These are phyloP conservation scores for Debaryomycetaceae sp. DNA, from an alignment of 1,139 yeast genomes.

Conservation along the genomic window DNA sequence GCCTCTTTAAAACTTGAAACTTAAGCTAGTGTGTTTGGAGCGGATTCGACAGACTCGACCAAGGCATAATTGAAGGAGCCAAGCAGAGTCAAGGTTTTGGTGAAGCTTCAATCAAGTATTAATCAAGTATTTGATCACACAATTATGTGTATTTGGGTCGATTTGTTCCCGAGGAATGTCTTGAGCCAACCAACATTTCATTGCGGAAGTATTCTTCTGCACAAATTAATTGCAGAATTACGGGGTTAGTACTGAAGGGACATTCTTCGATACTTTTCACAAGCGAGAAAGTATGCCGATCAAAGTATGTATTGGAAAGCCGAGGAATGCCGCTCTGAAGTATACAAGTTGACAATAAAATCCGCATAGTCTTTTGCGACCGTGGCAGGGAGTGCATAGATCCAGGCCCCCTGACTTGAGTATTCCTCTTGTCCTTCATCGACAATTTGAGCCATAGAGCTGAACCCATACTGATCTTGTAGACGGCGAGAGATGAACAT, in stretches of 20 bases:
- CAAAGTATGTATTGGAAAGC: constrained; percentile 35
- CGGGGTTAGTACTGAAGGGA: constrained; percentile 30
- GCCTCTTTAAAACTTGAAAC: too few relatives aligned
- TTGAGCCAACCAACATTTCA: constrained; percentile 19
- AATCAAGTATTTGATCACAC: constrained; percentile 25
- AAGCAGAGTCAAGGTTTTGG: constrained; percentile 17
- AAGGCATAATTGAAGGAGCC: constrained; percentile 39
- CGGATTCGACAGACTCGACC: constrained; percentile 35
- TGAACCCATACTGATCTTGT: constrained; percentile 22
- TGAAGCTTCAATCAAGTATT: too few relatives aligned
- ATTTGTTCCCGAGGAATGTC: constrained; percentile 32
- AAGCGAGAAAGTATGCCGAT: constrained; percentile 36
- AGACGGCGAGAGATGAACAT: constrained; percentile 18
- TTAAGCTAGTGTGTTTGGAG: constrained; percentile 51
- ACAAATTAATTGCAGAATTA: constrained; percentile 30
- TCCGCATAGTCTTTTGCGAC: constrained; percentile 39
- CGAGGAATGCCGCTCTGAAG: constrained; percentile 42
- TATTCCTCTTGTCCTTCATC: constrained; percentile 35
- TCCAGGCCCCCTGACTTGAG: constrained; percentile 28
- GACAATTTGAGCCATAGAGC: constrained; percentile 29
- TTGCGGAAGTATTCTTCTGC: constrained; percentile 26
- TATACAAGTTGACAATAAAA: constrained; percentile 23
- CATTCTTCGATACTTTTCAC: constrained; percentile 24
- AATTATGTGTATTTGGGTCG: constrained; percentile 29
- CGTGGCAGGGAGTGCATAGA: constrained; percentile 44